Percentiles rank a stretch among this genome's conserved stretches.
phyloP scores from a whole-genome alignment of 371 early-diverging fungal genomes.

The Modicella reniformis region DNA sequence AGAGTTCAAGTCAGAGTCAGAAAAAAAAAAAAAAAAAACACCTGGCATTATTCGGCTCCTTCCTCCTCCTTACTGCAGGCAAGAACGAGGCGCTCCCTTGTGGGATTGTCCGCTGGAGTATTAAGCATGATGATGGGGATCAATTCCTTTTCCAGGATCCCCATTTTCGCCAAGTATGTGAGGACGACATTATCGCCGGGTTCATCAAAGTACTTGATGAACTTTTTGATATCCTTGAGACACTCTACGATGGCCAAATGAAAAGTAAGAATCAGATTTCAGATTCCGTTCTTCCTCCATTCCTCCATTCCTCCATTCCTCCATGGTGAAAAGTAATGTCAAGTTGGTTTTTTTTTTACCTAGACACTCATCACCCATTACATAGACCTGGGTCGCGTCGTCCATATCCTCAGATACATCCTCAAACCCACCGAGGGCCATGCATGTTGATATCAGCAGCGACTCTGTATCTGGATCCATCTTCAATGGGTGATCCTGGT shows the following conservation, averaged over 20 bases:
- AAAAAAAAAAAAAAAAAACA: background rate
- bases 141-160: slow-evolving; percentile 77
- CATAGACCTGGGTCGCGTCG: slow-evolving; percentile 63
- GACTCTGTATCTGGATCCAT: slow-evolving; percentile 57
- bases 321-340: background rate
- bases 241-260: too few species aligned
- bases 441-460: slow-evolving; percentile 77
- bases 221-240: slow-evolving; percentile 78
- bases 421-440: slow-evolving; percentile 84
- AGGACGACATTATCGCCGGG: slow-evolving; percentile 69
- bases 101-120: slow-evolving; percentile 52
- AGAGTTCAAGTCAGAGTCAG: too few species aligned
- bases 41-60: too few species aligned
- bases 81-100: slow-evolving; percentile 61
- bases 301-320: too few species aligned
- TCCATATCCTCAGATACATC: slow-evolving; percentile 57
- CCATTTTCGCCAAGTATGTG: slow-evolving; percentile 77
- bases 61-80: slow-evolving; percentile 62
- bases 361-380: slow-evolving; percentile 83
- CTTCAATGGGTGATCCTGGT: background rate
- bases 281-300: too few species aligned
- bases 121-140: slow-evolving; percentile 79
- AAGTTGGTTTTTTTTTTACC: slow-evolving; percentile 56
- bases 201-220: slow-evolving; percentile 78
- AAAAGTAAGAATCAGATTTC: too few species aligned